Base-by-base conservation (phyloP, 2,329 filamentous ascomycete species). In the Corniculantispora saksenae region DNA sequence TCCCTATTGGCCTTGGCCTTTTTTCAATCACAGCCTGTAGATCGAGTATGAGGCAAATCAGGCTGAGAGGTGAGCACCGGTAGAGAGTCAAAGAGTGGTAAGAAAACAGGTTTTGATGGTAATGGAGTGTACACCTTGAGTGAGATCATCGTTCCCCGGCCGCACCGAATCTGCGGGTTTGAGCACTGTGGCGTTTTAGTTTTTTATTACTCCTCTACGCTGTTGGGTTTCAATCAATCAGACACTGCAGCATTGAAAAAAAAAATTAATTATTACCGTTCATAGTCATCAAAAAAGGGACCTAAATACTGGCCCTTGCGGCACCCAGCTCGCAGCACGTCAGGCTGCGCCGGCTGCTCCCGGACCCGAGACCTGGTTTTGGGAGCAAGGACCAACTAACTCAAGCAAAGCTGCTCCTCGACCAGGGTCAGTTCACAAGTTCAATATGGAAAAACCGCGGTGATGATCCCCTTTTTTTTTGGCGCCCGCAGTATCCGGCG, bases 341-440 rank as follows among this genome's bases (percentile, higher is more conserved):
- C 43, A 59, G 43, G 43, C 56, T 48, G 43, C 23, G 40, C 43
- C 43, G 56, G 56, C 25, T 27, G 56, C 43, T 48, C 23, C 56
- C 56, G 57, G 57, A 19, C n/a, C 57, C 45, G 43, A 57, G 35
- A 50, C 57, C 13, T 13, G 29, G 53, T 38, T 35, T 38, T 43
- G 38, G 38, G 38, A 43, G 38, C 38, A 13, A 43, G 38, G 38
- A 43, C 38, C 38, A 43, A 13, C 12, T 43, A n/a, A n/a, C n/a
- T n/a, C n/a, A n/a, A n/a, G n/a, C n/a, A n/a, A n/a, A n/a, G n/a
- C n/a, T n/a, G n/a, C n/a, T n/a, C n/a, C n/a, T n/a, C n/a, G n/a
- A 5, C 32, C 32, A 32, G 32, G 32, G 32, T 32, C 32, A 10
- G 5, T 32, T 32, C 5, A 5, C 32, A 32, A 5, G 32, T 32